Base-by-base conservation (phyloP, 345 rosid species). In the Hibiscus mutabilis region DNA sequence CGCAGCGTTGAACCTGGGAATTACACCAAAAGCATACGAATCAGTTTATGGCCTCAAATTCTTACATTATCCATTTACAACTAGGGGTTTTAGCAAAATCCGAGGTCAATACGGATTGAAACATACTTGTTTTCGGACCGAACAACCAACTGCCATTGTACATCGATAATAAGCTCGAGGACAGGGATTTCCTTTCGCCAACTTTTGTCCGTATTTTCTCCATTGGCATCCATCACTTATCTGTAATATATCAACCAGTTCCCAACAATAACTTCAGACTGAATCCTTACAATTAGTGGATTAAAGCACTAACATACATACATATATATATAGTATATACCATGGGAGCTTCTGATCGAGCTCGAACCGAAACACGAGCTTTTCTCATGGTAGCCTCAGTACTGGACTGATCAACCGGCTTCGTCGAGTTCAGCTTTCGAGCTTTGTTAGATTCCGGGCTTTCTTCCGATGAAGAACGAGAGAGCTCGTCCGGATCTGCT, bases 341-440 rank as follows among this genome's bases (percentile, higher is more conserved):
- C 98, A 94, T 90, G 63, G 96, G 89, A 81, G 99, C 97, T 84
- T 94, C 97, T 0, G 46, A 42, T 42, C 46, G 46, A 42, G 46
- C 14, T 42, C 14, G 46, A 42, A 42, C 46, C 2, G 12, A 42
- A 42, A 42, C 46, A 42, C 12, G 46, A 42, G 12, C 46, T 42
- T 42, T 42, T 11, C 46, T 42, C 97, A 95, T 92, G 25, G 96
- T 89, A 42, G 96, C 97, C 44, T 91, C 94, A 0, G 84, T 56
- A 42, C 44, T 2, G 14, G 94, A 76, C 69, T 89, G 97, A 31
- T 91, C 94, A 37, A 84, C 77, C 2, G 55, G 11, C 11, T 37
- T 37, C 11, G 10, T 1, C 0, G 42, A 5, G 11, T 7, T 37
- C 42, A 37, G 42, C 11, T 37, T 37, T 37, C 11, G 42, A 8